Conservation (phyloP, 768 basidiomycete genomes). For the Termitomyces sp. region DNA sequence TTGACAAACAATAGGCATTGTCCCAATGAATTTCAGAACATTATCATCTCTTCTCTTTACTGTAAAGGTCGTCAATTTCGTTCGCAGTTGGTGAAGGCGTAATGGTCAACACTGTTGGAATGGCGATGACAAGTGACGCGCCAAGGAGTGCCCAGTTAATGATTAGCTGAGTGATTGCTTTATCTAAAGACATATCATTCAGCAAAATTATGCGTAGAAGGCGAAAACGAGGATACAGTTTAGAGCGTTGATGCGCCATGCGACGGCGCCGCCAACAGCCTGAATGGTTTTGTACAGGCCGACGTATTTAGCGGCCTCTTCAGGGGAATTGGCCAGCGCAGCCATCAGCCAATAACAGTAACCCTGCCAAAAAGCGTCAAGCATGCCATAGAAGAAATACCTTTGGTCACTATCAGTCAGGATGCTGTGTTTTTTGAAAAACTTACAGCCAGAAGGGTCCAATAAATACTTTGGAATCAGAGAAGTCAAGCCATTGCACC, state of each 20-base stretch:
- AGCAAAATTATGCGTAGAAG: neutral
- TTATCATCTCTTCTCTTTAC: neutral
- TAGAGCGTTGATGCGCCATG: slow-evolving; percentile 26
- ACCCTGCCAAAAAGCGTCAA: slow-evolving; percentile 26
- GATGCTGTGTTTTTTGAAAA: neutral
- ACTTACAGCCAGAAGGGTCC: slow-evolving; percentile 25
- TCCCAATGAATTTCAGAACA: neutral
- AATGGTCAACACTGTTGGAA: slow-evolving; percentile 22
- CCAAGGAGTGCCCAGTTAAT: slow-evolving; percentile 24
- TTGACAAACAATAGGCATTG: neutral
- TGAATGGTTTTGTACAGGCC: slow-evolving; percentile 26
- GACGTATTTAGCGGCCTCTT: slow-evolving; percentile 24
- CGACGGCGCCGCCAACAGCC: slow-evolving; percentile 23
- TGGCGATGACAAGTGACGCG: slow-evolving; percentile 18
- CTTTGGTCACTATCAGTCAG: slow-evolving; percentile 5
- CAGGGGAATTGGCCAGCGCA: slow-evolving; percentile 20
- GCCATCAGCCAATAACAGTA: slow-evolving; percentile 28
- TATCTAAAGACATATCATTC: slow-evolving; percentile 9
- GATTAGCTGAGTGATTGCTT: slow-evolving; percentile 19
- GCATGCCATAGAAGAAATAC: slow-evolving; percentile 25
- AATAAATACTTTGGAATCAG: slow-evolving; percentile 15
- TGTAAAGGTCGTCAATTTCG: neutral
- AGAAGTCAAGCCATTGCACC: slow-evolving; percentile 23
- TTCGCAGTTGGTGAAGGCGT: slow-evolving; percentile 17
- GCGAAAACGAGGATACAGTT: slow-evolving; percentile 13